phyloP scores from a whole-genome alignment of 1,284 basidiomycete species.

The Papiliotrema nemorosa region DNA sequence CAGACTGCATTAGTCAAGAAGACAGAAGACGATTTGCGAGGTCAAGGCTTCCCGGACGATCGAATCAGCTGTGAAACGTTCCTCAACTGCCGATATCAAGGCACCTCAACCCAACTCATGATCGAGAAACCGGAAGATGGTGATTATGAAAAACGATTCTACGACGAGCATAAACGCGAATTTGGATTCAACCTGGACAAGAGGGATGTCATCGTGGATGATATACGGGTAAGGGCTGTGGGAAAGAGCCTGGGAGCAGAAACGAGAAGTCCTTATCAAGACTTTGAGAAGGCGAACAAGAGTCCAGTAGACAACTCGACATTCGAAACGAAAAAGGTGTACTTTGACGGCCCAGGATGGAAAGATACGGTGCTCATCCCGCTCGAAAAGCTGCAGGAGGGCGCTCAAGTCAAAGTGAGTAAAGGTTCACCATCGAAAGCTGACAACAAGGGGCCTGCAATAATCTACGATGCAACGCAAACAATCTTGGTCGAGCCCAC shows the following conservation, averaged over 20 bases:
- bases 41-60: slow-evolving; percentile 74
- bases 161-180: slow-evolving; percentile 37
- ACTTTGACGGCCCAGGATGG: slow-evolving; percentile 35
- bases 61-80: slow-evolving; percentile 66
- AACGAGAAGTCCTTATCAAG: slow-evolving; percentile 27
- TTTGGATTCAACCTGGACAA: slow-evolving; percentile 41
- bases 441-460: slow-evolving; percentile 30
- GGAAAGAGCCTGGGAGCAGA: slow-evolving; percentile 28
- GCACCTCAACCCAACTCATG: slow-evolving; percentile 42
- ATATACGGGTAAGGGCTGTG: slow-evolving; percentile 35
- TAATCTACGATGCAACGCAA: slow-evolving; percentile 42
- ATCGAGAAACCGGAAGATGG: slow-evolving; percentile 30
- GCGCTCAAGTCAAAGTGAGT: slow-evolving; percentile 29
- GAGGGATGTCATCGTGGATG: slow-evolving; percentile 36
- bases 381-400: slow-evolving; percentile 24
- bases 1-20: slow-evolving; percentile 33
- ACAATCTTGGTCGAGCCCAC: slow-evolving; percentile 40
- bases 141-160: slow-evolving; percentile 28
- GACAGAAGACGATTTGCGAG: slow-evolving; percentile 63
- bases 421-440: neutral
- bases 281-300: slow-evolving; percentile 18
- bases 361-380: slow-evolving; percentile 27
- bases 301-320: slow-evolving; percentile 4
- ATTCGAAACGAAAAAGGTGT: slow-evolving; percentile 25
- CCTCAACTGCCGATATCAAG: slow-evolving; percentile 39